Evolutionary conservation across 208 protist genomes (phyloP), one percentile per base, ranked within the genome.

Genomic region (Histomonas meleagridis): DNA sequence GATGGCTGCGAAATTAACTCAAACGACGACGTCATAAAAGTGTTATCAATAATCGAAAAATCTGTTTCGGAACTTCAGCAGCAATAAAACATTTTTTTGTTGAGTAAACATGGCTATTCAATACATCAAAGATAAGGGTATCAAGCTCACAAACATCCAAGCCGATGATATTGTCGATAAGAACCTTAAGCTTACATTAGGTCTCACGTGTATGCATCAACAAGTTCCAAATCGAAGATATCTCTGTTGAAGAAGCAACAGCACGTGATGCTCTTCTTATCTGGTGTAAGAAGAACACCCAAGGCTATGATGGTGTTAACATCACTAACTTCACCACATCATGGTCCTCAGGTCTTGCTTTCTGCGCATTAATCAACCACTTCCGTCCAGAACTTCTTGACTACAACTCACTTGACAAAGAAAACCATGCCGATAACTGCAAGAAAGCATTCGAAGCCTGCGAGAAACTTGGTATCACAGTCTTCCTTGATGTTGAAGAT

Each of bases 171-270:
- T 86, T 46, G 46, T 91, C 21, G 51, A 91, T 43, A 43, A 49
- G n/a, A 78, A 91, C 38, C 43, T 79, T 9, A 91, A 91, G 26
- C 32, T 91, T 7, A 78, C 65, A 70, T n/a, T 91, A 5, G 90
- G 90, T 51, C 43, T 91, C 10, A 51, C 35, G 16, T 91, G 90
- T 51, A 38, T 91, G 60, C 90, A 91, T 91, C 53, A 48, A 57
- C 38, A 78, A 91, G 53, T 91, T 79, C 38, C 26, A 55, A 26
- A 91, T 91, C 38, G 65, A 91, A 78, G 90, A 78, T 5, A 91
- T 91, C 38, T 91, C 90, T 35, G 90, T 91, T 16, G 90, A 91
- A 70, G 90, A 91, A 70, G 65, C 65, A n/a, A 91, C 90, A 78
- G 90, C 90, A 38, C 46, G 90, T 55, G 90, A 91, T 55, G 90